Base-by-base conservation (phyloP, 2,329 filamentous ascomycete genomes). In the Neonectria ditissima region DNA sequence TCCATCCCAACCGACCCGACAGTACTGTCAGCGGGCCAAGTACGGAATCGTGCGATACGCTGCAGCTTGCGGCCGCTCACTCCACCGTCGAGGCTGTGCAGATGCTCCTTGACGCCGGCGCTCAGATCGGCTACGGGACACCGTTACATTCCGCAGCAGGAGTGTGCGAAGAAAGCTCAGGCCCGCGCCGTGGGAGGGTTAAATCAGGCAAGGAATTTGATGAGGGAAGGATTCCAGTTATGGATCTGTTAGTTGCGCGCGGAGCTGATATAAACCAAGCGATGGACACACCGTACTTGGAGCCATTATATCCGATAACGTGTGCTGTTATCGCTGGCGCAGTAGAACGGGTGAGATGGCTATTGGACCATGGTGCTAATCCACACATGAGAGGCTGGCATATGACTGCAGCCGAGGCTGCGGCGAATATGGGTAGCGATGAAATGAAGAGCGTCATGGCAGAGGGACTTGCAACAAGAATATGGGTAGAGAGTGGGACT, bases 311-410 rank as follows among this genome's bases (percentile, higher is more conserved):
- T 13, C 55, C 69, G 6, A 61, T 69, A 6, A 55, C 66, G n/a
- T 50, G 62, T 14, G 69, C 69, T 3, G 61, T 71, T 2, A 66
- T 61, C 52, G 66, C 60, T 2, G 69, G 66, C 5, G 69, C 69
- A 5, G 55, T 65, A 9, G 55, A 69, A 28, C 61, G 69, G 22
- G 62, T 65, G 0, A 68, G 55, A 16, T 71, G 69, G 69, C 14
- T 71, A 9, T n/a, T 71, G 26, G 48, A 16, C 14, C 62, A 60
- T 14, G 69, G 67, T 5, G 67, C 69, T 3, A 59, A 71, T 60
- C 62, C 67, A 22, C n/a, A 58, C 28, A 5, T 48, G 7, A 54
- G 26, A 16, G 69, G 69, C 0, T 39, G 45, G 4, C 63, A 53
- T 24, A 65, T 67, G 4, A 71, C 62, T 48, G 69, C 69, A 2